Evolutionary conservation across 1,284 basidiomycete genomes (phyloP), one percentile per base, ranked within the genome.

Genomic region (Heterobasidion annosum): DNA sequence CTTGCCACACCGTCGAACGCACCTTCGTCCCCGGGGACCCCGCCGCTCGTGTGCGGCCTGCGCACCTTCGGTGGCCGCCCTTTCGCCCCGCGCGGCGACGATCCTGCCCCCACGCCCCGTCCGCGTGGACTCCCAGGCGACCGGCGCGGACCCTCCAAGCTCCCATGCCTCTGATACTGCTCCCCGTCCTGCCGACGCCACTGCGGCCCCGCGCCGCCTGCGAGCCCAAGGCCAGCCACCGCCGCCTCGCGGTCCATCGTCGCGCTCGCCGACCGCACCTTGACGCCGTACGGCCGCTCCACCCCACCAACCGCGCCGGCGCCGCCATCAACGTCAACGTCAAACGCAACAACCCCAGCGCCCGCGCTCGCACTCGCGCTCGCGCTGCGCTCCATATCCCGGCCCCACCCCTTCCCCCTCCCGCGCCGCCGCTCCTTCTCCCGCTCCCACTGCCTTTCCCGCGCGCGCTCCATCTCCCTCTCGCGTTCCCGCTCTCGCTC

Each of bases 211-310:
- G 12, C 13, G 18, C 40, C n/a, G 13, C 12, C 8, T 19, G 16
- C 8, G 25, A 15, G 16, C 44, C 51, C 8, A 35, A 34, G 16
- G 8, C 33, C 13, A 3, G 34, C 37, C 19, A 19, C 12, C 8
- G 53, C 53, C 10, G 25, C 19, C 13, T 52, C 51, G 3, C 51
- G 9, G 32, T 54, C 53, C 48, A 54, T 25, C 33, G 55, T 59
- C 15, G 55, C 58, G 34, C 58, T 59, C 9, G 54, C 57, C 25
- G 54, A 56, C 0, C 58, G 54, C 15, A n/a, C 51, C 47, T 59
- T 59, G 9, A 43, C 44, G 6, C 34, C 40, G 32, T 40, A 51
- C 15, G 44, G 35, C 13, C 58, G 54, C 51, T 58, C 57, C 53
- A 46, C 55, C 15, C 49, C 18, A 6, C 51, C 53, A 19, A 34